These are phyloP conservation scores for Aspergillus fischeri DNA, from an alignment of 2,329 filamentous ascomycete genomes.

Conservation along the genomic window DNA sequence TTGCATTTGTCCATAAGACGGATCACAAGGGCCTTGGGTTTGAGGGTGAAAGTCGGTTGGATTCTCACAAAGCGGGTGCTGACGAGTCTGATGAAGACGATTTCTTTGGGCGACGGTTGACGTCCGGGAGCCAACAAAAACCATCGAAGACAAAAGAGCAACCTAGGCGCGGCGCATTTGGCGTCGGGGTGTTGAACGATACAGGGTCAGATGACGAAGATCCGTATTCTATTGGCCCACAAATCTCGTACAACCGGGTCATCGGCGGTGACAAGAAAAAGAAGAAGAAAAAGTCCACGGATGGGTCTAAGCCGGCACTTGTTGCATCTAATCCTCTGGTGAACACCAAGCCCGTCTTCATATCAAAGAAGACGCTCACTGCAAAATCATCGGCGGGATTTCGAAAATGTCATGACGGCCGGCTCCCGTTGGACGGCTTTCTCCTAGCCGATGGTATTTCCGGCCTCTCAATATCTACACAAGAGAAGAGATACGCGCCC, in stretches of 20 bases:
- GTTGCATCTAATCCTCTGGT: conserved; percentile 61
- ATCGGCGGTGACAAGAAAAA: conserved; percentile 81
- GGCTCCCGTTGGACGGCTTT: conserved; percentile 75
- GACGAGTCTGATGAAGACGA: conserved; percentile 24
- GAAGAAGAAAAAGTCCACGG: conserved; percentile 53
- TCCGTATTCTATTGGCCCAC: conserved; percentile 85
- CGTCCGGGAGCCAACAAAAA: conserved; percentile 33
- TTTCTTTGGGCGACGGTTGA: conserved; percentile 35
- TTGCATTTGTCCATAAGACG: conserved; percentile 42
- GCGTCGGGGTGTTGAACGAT: conserved; percentile 85
- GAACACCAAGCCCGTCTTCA: conserved; percentile 67
- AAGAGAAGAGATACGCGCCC: conserved; percentile 43
- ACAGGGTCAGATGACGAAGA: conserved; percentile 94
- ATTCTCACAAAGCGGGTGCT: conserved; percentile 9
- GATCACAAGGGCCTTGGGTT: conserved; percentile 47
- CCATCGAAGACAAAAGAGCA: conserved; percentile 49
- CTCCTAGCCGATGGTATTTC: conserved; percentile 58
- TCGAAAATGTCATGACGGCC: conserved; percentile 77
- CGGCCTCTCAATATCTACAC: conserved; percentile 44
- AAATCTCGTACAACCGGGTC: conserved; percentile 78
- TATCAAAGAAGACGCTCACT: conserved; percentile 59
- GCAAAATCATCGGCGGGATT: conserved; percentile 46
- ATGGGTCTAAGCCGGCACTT: conserved; percentile 35
- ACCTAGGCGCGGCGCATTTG: conserved; percentile 64
- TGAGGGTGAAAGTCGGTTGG: conserved; percentile 37